Evolutionary conservation across 108 stramenopile species (phyloP), one percentile per base, ranked within the genome.

Genomic region (Nitzschia palea): DNA sequence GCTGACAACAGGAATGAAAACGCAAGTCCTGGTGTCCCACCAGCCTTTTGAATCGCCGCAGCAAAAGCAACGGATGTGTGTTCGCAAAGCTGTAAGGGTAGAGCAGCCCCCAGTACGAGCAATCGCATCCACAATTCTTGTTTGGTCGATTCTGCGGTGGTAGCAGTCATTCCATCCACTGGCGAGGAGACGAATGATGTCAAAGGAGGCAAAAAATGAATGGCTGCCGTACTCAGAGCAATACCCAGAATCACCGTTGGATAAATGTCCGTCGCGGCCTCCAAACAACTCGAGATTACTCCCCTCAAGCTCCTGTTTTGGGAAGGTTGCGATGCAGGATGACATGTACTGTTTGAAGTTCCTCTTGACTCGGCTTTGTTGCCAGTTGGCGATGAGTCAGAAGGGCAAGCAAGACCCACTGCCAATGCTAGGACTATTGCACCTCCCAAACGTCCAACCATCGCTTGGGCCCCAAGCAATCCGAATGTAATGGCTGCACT

Each of bases 11-110:
- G 44, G 26, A 76, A 76, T 5, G 45, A 61, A 64, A 76, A 76
- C 23, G 75, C 75, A 12, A 76, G 32, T 20, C 75, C 75, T 6
- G 75, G 57, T 1, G 59, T 52, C 29, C 75, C 75, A 22, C 75
- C 75, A 20, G 68, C 68, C 30, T 64, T 60, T 55, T 64, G 53
- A 34, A 76, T 65, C 4, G 48, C 75, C 14, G 67, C 58, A 17
- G 75, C 75, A 6, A 68, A 32, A 9, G 75, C 53, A 8, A 68
- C 75, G 23, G 75, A 31, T 23, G 75, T 56, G 48, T 76, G 75
- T 34, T 76, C 75, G 50, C 75, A 76, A 10, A 76, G 53, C 34
- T 76, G 75, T 14, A 76, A 62, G 10, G 75, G 75, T n/a, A 76
- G 8, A 2, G 75, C 68, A 17, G 75, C 53, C 0, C 27, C 43